Percentiles rank a stretch among this genome's conserved stretches.
phyloP scores from a whole-genome alignment of 306 rosid species.

The Elaeagnus macrophylla region DNA sequence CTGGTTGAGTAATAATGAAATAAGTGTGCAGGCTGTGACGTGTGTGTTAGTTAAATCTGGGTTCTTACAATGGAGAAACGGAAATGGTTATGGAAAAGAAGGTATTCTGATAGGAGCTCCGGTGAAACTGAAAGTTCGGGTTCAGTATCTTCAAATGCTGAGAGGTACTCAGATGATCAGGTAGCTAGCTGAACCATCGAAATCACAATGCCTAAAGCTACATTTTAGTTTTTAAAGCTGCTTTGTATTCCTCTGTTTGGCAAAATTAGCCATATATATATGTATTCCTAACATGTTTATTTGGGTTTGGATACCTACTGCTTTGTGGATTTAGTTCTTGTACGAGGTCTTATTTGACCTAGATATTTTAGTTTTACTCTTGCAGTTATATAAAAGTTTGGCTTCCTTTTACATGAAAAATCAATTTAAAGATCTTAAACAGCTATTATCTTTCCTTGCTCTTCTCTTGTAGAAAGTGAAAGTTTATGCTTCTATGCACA shows the following conservation, averaged over 20 bases:
- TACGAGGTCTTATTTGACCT: too few species aligned
- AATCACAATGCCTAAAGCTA: neutral
- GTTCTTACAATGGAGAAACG: slow-evolving; percentile 54
- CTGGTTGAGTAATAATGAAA: slow-evolving; percentile 13
- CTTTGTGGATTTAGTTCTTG: too few species aligned
- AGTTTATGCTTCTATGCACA: slow-evolving; percentile 1
- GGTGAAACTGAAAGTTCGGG: slow-evolving; percentile 80
- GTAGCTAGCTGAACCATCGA: slow-evolving; percentile 23
- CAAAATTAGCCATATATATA: too few species aligned
- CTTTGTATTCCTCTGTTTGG: neutral
- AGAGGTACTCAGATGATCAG: slow-evolving; percentile 76
- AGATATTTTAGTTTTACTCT: too few species aligned
- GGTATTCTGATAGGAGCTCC: slow-evolving; percentile 64
- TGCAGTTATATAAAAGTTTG: too few species aligned
- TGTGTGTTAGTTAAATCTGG: slow-evolving; percentile 28
- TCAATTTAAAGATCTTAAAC: too few species aligned
- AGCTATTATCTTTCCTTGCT: neutral
- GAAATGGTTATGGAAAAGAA: slow-evolving; percentile 81
- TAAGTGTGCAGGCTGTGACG: slow-evolving; percentile 6
- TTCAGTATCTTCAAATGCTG: slow-evolving; percentile 70
- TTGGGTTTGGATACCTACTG: too few species aligned
- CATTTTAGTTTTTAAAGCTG: slow-evolving; percentile 5
- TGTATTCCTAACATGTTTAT: too few species aligned
- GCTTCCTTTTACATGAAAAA: too few species aligned
- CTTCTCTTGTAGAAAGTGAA: neutral